These are phyloP conservation scores for Geotrichum bryndzae DNA, from an alignment of 1,139 yeast species.

Conservation along the genomic window DNA sequence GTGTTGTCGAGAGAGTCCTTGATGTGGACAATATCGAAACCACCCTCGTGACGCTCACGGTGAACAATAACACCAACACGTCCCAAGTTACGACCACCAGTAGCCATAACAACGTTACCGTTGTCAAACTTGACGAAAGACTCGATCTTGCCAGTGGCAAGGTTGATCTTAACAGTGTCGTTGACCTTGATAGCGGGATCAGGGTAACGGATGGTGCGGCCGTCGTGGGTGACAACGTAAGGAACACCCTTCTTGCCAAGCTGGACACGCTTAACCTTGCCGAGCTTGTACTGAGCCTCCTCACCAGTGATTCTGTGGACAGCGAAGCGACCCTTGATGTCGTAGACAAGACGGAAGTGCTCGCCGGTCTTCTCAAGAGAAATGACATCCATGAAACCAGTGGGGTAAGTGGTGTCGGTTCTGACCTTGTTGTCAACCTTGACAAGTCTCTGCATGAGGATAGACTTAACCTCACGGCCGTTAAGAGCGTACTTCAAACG, in stretches of 20 bases:
- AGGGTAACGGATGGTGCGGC: constrained; percentile 99
- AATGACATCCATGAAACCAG: constrained; percentile 99
- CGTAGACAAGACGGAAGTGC: constrained; percentile 97
- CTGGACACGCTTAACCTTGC: constrained; percentile 95
- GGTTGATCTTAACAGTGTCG: constrained; percentile 95
- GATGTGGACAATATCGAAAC: constrained; percentile 98
- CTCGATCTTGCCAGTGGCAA: constrained; percentile 89
- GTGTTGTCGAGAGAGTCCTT: constrained; percentile 96
- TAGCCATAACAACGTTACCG: constrained; percentile 94
- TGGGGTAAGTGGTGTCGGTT: constrained; percentile 97
- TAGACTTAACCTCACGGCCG: constrained; percentile 99
- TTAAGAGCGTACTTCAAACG: constrained; percentile 98
- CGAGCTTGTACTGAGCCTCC: constrained; percentile 97
- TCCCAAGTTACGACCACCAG: constrained; percentile 99
- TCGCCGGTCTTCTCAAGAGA: constrained; percentile 96
- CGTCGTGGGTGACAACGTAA: constrained; percentile 97
- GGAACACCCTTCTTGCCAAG: constrained; percentile 98
- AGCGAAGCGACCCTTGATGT: constrained; percentile 97
- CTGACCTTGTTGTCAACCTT: constrained; percentile 99
- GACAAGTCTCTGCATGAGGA: constrained; percentile 98
- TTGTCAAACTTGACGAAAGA: constrained; percentile 92
- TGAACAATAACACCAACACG: constrained; percentile 97
- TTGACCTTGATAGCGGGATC: constrained; percentile 93
- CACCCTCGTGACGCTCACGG: constrained; percentile 99
- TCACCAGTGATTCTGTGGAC: constrained; percentile 98